A percentile compares a stretch with the other conserved stretches of the same genome.
Conservation (phyloP, 768 basidiomycete genomes). For the Steccherinum ochraceum region DNA sequence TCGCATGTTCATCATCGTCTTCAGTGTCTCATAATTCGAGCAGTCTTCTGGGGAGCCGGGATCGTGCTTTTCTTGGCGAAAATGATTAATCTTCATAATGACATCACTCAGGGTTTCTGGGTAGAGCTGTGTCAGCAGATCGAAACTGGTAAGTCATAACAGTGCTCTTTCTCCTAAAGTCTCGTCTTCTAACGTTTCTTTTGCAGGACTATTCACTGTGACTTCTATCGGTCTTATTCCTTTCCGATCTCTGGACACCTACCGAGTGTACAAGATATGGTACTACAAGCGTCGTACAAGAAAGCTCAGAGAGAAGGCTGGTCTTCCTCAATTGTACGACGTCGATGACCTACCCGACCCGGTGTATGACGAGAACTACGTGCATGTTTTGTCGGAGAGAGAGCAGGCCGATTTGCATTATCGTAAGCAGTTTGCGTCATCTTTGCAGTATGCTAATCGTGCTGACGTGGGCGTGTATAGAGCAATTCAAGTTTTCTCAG, state of each 20-base stretch:
- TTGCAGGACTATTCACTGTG: conserved; percentile 67
- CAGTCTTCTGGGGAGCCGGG: conserved; percentile 84
- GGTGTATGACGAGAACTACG: conserved; percentile 59
- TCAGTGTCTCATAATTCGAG: neutral
- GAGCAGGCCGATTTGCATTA: conserved; percentile 61
- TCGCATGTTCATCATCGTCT: neutral
- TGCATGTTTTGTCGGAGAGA: conserved; percentile 60
- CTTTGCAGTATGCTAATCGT: neutral
- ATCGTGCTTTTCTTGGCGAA: conserved; percentile 68
- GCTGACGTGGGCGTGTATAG: conserved; percentile 24
- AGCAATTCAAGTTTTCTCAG: conserved; percentile 62
- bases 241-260: conserved; percentile 68
- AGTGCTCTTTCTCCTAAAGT: neutral
- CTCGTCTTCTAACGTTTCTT: neutral
- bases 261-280: conserved; percentile 66
- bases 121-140: conserved; percentile 74
- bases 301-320: conserved; percentile 51
- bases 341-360: conserved; percentile 81
- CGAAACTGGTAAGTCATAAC: conserved; percentile 53
- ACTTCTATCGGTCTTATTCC: conserved; percentile 81
- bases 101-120: conserved; percentile 72
- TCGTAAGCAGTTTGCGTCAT: conserved; percentile 37
- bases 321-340: conserved; percentile 65
- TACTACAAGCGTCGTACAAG: conserved; percentile 58
- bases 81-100: conserved; percentile 66